phyloP scores from a whole-genome alignment of 2,329 filamentous ascomycete genomes.

The Ophiostoma angusticollis region DNA sequence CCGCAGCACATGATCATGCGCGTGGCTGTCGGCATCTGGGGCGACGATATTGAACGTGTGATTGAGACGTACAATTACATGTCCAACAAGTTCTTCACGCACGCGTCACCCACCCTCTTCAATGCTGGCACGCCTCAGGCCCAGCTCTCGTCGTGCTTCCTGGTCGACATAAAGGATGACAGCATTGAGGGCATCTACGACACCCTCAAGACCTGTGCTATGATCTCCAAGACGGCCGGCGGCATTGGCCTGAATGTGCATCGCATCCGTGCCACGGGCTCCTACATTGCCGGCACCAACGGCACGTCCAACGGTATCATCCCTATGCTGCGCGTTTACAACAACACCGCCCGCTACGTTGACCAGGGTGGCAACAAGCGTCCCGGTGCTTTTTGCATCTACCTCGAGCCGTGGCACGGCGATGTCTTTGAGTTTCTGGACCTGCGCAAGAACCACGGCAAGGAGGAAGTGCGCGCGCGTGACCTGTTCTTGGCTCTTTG shows the following conservation, averaged over 20 bases:
- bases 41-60: constrained; percentile 84
- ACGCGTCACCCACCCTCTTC: constrained; percentile 95
- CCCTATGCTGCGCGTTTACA: constrained; percentile 97
- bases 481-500: constrained; percentile 96
- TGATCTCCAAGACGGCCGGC: constrained; percentile 99
- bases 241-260: constrained; percentile 96
- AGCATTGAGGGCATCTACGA: constrained; percentile 99
- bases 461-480: constrained; percentile 92
- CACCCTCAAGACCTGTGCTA: constrained; percentile 95
- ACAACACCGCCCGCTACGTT: constrained; percentile 97
- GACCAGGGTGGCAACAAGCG: constrained; percentile 99
- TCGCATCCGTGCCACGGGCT: constrained; percentile 91
- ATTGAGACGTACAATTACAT: constrained; percentile 98
- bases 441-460: constrained; percentile 97
- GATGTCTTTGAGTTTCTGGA: constrained; percentile 97
- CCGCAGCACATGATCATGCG: constrained; percentile 99
- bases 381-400: constrained; percentile 95
- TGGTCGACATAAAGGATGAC: constrained; percentile 99
- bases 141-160: constrained; percentile 95
- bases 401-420: constrained; percentile 97
- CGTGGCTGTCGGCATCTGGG: constrained; percentile 93
- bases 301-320: constrained; percentile 95
- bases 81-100: constrained; percentile 97
- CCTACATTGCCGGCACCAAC: constrained; percentile 96
- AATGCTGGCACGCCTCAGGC: constrained; percentile 91